These are phyloP conservation scores for Aspergillus oerlinghausenensis DNA, from an alignment of 2,329 filamentous ascomycete genomes.

Conservation along the genomic window DNA sequence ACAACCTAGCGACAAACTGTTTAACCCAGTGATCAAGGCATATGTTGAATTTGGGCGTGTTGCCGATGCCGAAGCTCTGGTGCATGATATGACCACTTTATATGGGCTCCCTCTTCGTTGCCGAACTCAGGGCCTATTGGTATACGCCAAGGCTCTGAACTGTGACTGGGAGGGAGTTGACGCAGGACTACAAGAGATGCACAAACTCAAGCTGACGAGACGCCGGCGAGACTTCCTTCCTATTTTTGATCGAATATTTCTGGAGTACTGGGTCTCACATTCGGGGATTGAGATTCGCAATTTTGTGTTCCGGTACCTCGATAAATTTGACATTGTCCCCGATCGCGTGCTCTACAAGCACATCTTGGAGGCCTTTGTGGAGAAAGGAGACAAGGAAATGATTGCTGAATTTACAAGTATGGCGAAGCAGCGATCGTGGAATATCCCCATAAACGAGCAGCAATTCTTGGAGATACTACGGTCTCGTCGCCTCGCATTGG, in stretches of 20 bases:
- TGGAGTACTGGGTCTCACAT: constrained; percentile 39
- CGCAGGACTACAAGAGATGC: constrained; percentile 35
- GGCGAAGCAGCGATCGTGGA: constrained; percentile 30
- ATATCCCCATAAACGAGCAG: constrained; percentile 25
- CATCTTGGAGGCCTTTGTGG: constrained; percentile 37
- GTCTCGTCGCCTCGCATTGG: constrained; percentile 29
- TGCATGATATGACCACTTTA: constrained; percentile 29
- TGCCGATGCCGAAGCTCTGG: constrained; percentile 32
- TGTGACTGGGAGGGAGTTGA: constrained; percentile 40
- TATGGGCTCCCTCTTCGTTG: constrained; percentile 28
- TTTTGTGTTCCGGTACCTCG: constrained; percentile 33
- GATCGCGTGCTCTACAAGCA: constrained; percentile 38
- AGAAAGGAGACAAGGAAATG: constrained; percentile 33
- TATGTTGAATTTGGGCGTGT: constrained; percentile 35
- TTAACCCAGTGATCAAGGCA: constrained; percentile 38
- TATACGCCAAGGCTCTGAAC: constrained; percentile 32
- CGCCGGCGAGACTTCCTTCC: constrained; percentile 26
- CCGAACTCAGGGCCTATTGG: constrained; percentile 34
- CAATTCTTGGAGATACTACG: constrained; percentile 31
- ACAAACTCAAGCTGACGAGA: constrained; percentile 27
- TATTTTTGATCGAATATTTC: constrained; percentile 37
- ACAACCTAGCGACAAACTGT: constrained; percentile 33
- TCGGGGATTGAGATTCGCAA: constrained; percentile 29
- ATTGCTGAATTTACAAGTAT: constrained; percentile 28
- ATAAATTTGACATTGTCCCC: constrained; percentile 33